Base-by-base conservation (phyloP, 306 rosid genomes). In the Quercus rubra region DNA sequence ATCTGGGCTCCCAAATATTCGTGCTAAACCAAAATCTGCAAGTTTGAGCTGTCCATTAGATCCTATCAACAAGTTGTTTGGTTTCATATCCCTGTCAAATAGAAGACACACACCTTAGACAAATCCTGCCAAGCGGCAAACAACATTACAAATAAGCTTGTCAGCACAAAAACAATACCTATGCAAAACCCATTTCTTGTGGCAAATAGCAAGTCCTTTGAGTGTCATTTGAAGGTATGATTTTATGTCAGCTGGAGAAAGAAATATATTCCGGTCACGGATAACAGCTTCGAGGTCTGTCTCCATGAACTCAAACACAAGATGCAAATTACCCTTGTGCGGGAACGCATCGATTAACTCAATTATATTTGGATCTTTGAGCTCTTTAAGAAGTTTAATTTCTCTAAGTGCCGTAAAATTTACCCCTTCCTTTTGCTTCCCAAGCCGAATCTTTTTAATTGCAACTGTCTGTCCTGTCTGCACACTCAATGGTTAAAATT, bases 1-100 rank as follows among this genome's bases (percentile, higher is more conserved):
- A 82, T 89, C 93, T 20, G 99, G 98, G 79, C 99, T 92, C 84
- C 99, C 99, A 89, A 95, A 95, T 74, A 95, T 88, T 33, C 99
- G 87, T 54, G 99, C 99, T 76, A 95, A 90, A 77, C 99, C 99
- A 91, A 95, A 95, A 86, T 95, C 99, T 5, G 98, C 99, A 86
- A 95, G 97, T 86, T 95, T 95, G 74, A 95, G 92, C 83, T 92
- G 93, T 80, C 99, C 99, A 70, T 92, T 89, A 64, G 92, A 35
- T 84, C 99, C 99, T 83, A 95, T 95, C 88, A 95, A 85, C 85
- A 95, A 87, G 86, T 95, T 95, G 84, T 95, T 95, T 69, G 99
- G 99, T 85, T 95, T 93, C 99, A 95, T 91, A 75, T 95, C 99
- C 94, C 99, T 95, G 96, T 62, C 77, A 83, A 79, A 70, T 74